Conservation (phyloP, 2,329 filamentous ascomycete species). For the Aquanectria penicillioides region DNA sequence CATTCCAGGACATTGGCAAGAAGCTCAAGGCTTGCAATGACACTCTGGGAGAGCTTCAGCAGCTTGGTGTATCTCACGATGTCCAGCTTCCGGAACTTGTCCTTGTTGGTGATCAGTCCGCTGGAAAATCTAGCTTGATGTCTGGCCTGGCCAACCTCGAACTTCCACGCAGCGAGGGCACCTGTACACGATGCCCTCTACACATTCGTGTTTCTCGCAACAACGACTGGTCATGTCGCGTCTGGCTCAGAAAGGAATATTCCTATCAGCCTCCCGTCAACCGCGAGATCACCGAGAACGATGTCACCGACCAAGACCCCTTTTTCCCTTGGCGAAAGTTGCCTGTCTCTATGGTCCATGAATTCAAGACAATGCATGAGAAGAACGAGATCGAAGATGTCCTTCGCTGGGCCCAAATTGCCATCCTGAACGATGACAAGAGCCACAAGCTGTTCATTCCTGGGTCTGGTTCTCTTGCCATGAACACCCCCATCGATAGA, state of each 20-base stretch:
- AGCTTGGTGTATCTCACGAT: slow-evolving; percentile 76
- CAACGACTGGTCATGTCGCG: slow-evolving; percentile 72
- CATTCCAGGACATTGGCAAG: slow-evolving; percentile 66
- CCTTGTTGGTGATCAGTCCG: slow-evolving; percentile 85
- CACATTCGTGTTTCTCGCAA: slow-evolving; percentile 76
- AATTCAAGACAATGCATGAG: slow-evolving; percentile 72
- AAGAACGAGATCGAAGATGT: slow-evolving; percentile 72
- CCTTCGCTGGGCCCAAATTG: slow-evolving; percentile 79
- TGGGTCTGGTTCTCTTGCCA: slow-evolving; percentile 53
- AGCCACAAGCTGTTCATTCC: slow-evolving; percentile 65
- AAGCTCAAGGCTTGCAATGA: slow-evolving; percentile 73
- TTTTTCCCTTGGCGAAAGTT: slow-evolving; percentile 74
- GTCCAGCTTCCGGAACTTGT: slow-evolving; percentile 82
- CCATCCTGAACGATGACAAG: slow-evolving; percentile 74
- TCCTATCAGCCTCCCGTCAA: slow-evolving; percentile 57
- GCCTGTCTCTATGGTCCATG: slow-evolving; percentile 54
- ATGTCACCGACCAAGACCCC: slow-evolving; percentile 60
- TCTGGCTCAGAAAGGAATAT: slow-evolving; percentile 75
- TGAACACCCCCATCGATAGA: slow-evolving; percentile 45
- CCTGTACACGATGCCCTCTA: slow-evolving; percentile 83
- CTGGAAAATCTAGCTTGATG: slow-evolving; percentile 80
- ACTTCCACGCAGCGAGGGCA: slow-evolving; percentile 75
- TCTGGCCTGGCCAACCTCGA: slow-evolving; percentile 75
- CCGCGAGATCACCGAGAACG: slow-evolving; percentile 52
- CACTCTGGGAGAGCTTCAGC: slow-evolving; percentile 73